phyloP scores from a whole-genome alignment of 2,329 filamentous ascomycete species.

The Fusarium torreyae region DNA sequence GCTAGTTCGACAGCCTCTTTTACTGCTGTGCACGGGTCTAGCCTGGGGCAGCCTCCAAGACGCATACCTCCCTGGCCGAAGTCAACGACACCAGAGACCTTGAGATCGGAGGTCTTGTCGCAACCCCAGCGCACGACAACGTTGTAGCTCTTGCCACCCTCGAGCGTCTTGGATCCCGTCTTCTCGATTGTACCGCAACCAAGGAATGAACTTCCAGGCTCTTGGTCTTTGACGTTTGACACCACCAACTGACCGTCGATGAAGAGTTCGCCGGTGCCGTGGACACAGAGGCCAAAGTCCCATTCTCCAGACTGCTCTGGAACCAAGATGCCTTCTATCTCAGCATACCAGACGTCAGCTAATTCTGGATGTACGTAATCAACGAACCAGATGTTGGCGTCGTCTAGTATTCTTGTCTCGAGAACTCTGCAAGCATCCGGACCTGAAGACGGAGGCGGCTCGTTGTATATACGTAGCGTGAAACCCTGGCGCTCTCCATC shows the following conservation, averaged over 20 bases:
- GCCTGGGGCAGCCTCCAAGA: neutral
- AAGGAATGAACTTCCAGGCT: neutral
- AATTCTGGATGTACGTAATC: neutral
- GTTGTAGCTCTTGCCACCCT: rapidly evolving
- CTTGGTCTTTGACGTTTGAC: neutral
- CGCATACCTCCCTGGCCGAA: constrained; percentile 10
- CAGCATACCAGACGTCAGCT: constrained; percentile 1
- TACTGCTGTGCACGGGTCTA: neutral
- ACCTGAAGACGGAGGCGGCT: rapidly evolving
- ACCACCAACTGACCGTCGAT: neutral
- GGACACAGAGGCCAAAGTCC: constrained; percentile 16
- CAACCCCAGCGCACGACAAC: constrained; percentile 9
- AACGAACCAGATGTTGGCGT: constrained; percentile 7
- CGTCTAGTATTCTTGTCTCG: neutral
- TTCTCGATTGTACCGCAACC: neutral
- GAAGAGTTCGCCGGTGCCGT: neutral
- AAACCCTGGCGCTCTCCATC: neutral
- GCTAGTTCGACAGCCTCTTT: neutral
- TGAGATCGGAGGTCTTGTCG: constrained; percentile 6
- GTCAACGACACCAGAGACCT: neutral
- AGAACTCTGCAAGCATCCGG: neutral
- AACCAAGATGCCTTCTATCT: neutral
- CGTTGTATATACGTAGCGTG: neutral
- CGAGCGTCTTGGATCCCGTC: neutral
- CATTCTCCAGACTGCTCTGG: neutral